Evolutionary conservation across 768 basidiomycete species (phyloP).

Genomic region (Xerocomus spinulosus): DNA sequence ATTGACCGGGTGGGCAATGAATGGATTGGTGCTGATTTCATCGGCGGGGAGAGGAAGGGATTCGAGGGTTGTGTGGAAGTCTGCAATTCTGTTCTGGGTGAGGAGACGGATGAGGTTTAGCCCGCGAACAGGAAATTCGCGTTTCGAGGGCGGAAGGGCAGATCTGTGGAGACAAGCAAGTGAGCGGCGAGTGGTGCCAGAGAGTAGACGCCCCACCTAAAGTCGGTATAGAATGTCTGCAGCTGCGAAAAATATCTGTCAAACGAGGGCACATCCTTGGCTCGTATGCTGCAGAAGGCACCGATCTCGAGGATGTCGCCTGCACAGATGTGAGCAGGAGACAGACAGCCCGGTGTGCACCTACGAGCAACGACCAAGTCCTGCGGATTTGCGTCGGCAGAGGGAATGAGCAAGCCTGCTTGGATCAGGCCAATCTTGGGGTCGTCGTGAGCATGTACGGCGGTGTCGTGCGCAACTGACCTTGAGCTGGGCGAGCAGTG

Average conservation of each 20-base stretch:
- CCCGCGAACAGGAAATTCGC: conserved; percentile 85
- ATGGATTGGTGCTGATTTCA: conserved; percentile 62
- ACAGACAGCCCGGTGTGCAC: conserved; percentile 24
- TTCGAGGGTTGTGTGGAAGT: conserved; percentile 96
- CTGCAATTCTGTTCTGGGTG: conserved; percentile 93
- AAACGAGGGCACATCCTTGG: conserved; percentile 86
- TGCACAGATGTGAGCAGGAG: conserved; percentile 27
- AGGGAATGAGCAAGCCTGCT: conserved; percentile 72
- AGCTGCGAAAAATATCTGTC: conserved; percentile 93
- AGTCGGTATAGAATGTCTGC: conserved; percentile 85
- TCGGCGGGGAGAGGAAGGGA: conserved; percentile 72
- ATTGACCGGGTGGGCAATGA: conserved; percentile 81
- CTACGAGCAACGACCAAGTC: conserved; percentile 74
- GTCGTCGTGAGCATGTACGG: conserved; percentile 1
- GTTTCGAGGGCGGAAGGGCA: conserved; percentile 74
- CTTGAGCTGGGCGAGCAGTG: conserved; percentile 70
- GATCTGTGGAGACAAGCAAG: conserved; percentile 39
- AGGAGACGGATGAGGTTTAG: conserved; percentile 93
- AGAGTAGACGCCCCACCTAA: conserved; percentile 44
- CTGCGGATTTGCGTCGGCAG: conserved; percentile 53
- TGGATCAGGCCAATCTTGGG: conserved; percentile 71
- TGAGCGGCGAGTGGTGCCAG: conserved; percentile 6
- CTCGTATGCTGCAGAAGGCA: conserved; percentile 88
- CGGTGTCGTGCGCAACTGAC: conserved; percentile 32
- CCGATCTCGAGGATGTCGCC: conserved; percentile 96